These are phyloP conservation scores for Nakataea oryzae DNA, from an alignment of 2,329 filamentous ascomycete genomes.

Conservation along the genomic window DNA sequence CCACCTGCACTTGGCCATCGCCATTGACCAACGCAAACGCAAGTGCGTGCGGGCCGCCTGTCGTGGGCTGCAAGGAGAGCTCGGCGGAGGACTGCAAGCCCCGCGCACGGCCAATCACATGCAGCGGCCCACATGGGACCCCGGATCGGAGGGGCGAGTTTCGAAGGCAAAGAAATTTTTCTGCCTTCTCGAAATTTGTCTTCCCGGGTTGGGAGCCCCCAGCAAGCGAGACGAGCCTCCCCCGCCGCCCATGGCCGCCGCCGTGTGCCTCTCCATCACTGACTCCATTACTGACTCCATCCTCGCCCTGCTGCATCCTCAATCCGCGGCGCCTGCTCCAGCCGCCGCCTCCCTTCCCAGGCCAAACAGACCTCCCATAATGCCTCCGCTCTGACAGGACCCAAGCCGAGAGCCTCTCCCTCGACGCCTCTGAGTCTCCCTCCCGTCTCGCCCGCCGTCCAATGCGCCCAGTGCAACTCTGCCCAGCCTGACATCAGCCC, in stretches of 20 bases:
- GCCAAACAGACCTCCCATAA: slow-evolving; percentile 57
- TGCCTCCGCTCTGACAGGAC: neutral
- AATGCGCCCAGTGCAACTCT: too few species aligned
- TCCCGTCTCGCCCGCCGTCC: too few species aligned
- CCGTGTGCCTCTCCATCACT: neutral
- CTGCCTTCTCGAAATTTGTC: neutral
- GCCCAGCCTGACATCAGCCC: neutral
- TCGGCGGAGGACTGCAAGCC: neutral
- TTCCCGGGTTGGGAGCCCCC: neutral
- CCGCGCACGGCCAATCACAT: neutral
- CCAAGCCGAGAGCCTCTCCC: neutral
- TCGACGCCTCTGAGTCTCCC: neutral
- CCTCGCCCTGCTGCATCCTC: neutral
- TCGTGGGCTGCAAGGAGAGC: neutral
- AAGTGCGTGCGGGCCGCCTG: too few species aligned
- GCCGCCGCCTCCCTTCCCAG: neutral
- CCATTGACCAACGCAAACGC: too few species aligned
- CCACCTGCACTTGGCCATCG: neutral
- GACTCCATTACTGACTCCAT: slow-evolving; percentile 1
- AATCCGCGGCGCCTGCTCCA: neutral
- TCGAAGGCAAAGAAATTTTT: neutral
- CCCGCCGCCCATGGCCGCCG: neutral
- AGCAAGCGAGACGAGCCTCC: neutral
- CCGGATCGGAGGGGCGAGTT: neutral
- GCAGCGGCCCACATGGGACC: neutral